phyloP scores from a whole-genome alignment of 2,329 filamentous ascomycete species.

The Talaromyces sp. region DNA sequence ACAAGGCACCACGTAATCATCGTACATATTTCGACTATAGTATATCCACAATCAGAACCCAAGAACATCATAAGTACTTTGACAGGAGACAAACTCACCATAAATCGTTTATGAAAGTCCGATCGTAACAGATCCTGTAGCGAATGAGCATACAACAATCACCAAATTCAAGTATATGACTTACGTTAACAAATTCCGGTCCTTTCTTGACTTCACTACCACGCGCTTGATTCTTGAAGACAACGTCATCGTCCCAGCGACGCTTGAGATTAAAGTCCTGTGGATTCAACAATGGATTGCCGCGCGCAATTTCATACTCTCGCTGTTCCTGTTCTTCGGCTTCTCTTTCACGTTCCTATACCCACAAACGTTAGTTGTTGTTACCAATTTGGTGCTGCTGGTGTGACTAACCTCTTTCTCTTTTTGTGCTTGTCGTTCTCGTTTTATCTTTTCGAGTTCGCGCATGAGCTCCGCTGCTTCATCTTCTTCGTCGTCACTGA shows the following conservation, averaged over 20 bases:
- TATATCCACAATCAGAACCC: not conserved
- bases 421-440: slow-evolving; percentile 73
- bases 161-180: slow-evolving; percentile 28
- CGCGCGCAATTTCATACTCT: slow-evolving; percentile 82
- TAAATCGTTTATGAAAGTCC: slow-evolving; percentile 97
- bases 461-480: slow-evolving; percentile 84
- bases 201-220: slow-evolving; percentile 88
- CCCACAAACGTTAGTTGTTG: slow-evolving; percentile 11
- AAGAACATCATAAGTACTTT: not conserved
- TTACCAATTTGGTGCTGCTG: not conserved
- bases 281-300: slow-evolving; percentile 83
- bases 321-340: slow-evolving; percentile 75
- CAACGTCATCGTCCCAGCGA: slow-evolving; percentile 95
- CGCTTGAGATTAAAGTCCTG: slow-evolving; percentile 84
- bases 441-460: slow-evolving; percentile 90
- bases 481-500: slow-evolving; percentile 67
- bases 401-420: slow-evolving; percentile 58
- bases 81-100: slow-evolving; percentile 50
- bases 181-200: slow-evolving; percentile 95
- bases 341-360: slow-evolving; percentile 69
- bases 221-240: slow-evolving; percentile 97
- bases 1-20: slow-evolving; percentile 23
- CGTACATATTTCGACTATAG: slow-evolving; percentile 49
- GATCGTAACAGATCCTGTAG: slow-evolving; percentile 75
- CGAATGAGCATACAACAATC: slow-evolving; percentile 11